phyloP scores from a whole-genome alignment of 208 protist genomes.

The Porcisia hertigi region DNA sequence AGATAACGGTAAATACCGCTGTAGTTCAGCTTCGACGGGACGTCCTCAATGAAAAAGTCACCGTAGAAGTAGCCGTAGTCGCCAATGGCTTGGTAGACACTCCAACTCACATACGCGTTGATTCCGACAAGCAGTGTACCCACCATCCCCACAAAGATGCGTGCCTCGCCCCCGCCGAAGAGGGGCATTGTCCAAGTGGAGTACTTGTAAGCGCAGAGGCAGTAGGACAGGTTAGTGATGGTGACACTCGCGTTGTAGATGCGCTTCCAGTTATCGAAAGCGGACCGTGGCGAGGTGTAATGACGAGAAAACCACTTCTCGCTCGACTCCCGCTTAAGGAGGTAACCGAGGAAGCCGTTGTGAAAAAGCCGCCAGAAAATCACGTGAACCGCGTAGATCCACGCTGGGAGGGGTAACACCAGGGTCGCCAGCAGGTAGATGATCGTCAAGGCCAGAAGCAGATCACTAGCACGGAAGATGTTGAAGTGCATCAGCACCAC shows the following conservation, averaged over 20 bases:
- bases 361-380: conserved; percentile 86
- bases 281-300: conserved; percentile 63
- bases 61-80: conserved; percentile 95
- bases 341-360: conserved; percentile 71
- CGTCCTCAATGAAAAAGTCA: conserved; percentile 81
- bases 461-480: conserved; percentile 75
- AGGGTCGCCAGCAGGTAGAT: conserved; percentile 55
- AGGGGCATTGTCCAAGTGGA: conserved; percentile 49
- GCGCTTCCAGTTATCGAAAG: conserved; percentile 93
- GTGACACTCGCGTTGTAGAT: conserved; percentile 84
- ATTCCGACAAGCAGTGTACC: conserved; percentile 71
- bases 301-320: conserved; percentile 77
- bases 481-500: conserved; percentile 83
- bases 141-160: conserved; percentile 51
- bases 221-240: conserved; percentile 55
- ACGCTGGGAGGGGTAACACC: conserved; percentile 53
- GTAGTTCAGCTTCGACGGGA: conserved; percentile 85
- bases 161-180: conserved; percentile 38
- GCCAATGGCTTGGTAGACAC: conserved; percentile 86
- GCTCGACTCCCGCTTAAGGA: conserved; percentile 70
- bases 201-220: conserved; percentile 50
- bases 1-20: conserved; percentile 94
- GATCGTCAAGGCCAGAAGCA: conserved; percentile 74
- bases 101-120: conserved; percentile 82
- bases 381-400: conserved; percentile 58